Evolutionary conservation across 768 basidiomycete genomes (phyloP).

Genomic region (Leccinum pellstonianum): DNA sequence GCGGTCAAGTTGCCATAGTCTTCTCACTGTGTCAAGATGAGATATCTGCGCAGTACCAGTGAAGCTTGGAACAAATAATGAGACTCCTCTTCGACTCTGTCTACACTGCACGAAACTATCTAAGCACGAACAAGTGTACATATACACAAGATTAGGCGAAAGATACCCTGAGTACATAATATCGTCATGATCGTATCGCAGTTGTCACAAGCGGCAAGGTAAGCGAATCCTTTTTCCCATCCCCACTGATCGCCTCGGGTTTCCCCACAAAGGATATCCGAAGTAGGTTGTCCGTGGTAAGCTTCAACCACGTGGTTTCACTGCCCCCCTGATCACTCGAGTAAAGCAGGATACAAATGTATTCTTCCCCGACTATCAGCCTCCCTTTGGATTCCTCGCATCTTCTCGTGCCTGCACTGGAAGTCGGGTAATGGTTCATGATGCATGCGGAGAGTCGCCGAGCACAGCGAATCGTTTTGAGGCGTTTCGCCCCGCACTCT

Average conservation of each 20-base stretch:
- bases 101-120: not conserved
- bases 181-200: not conserved
- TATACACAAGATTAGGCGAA: not conserved
- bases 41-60: not conserved
- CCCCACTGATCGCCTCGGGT: not conserved
- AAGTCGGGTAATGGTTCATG: conserved; percentile 3
- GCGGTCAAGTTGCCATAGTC: not conserved
- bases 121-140: not conserved
- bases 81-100: not conserved
- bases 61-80: not conserved
- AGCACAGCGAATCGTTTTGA: not conserved
- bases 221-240: not conserved
- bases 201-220: conserved; percentile 1
- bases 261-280: conserved; percentile 1
- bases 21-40: not conserved
- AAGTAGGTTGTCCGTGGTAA: conserved; percentile 4
- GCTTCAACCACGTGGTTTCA: conserved; percentile 5
- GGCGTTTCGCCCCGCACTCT: conserved; percentile 6
- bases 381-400: not conserved
- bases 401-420: not conserved
- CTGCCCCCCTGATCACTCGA: not conserved
- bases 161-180: too few relatives aligned
- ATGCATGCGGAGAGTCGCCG: conserved; percentile 7
- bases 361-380: not conserved
- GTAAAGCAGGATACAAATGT: conserved; percentile 10